A percentile compares a stretch with the other conserved stretches of the same genome.
Conservation (phyloP, 2,329 filamentous ascomycete genomes). For the Basipetospora chlamydospora region DNA sequence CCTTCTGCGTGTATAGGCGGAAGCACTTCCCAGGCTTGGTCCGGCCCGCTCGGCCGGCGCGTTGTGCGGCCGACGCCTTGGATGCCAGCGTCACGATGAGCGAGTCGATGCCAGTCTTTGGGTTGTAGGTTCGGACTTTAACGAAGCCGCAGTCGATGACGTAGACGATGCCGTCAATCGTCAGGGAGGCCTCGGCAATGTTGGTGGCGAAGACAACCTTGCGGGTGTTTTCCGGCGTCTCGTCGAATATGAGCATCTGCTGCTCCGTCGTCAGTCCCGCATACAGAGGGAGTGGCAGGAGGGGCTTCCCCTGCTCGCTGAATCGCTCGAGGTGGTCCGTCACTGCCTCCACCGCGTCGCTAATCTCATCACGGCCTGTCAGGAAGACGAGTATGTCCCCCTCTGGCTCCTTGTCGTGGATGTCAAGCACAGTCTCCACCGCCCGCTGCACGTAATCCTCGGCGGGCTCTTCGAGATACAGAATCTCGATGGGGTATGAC, state of each 20-base stretch:
- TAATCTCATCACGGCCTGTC: constrained; percentile 87
- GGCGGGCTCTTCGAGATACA: constrained; percentile 63
- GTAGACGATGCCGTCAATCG: constrained; percentile 81
- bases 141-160: constrained; percentile 86
- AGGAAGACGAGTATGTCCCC: constrained; percentile 88
- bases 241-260: constrained; percentile 90
- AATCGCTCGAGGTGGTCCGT: constrained; percentile 10
- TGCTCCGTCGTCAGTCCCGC: constrained; percentile 80
- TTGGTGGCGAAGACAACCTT: constrained; percentile 93
- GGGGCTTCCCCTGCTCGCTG: constrained; percentile 31
- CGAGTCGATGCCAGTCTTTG: constrained; percentile 72
- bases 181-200: constrained; percentile 91
- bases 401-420: constrained; percentile 64
- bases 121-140: constrained; percentile 77
- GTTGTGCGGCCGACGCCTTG: constrained; percentile 82
- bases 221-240: constrained; percentile 62
- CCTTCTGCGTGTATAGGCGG: constrained; percentile 71
- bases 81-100: constrained; percentile 71
- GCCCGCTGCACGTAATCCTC: constrained; percentile 80
- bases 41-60: constrained; percentile 78
- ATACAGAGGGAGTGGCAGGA: constrained; percentile 62
- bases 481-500: constrained; percentile 74
- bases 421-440: constrained; percentile 71
- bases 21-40: constrained; percentile 90
- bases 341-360: constrained; percentile 21